These are phyloP conservation scores for Melaleuca alternifolia DNA, from an alignment of 345 rosid genomes.

Conservation along the genomic window DNA sequence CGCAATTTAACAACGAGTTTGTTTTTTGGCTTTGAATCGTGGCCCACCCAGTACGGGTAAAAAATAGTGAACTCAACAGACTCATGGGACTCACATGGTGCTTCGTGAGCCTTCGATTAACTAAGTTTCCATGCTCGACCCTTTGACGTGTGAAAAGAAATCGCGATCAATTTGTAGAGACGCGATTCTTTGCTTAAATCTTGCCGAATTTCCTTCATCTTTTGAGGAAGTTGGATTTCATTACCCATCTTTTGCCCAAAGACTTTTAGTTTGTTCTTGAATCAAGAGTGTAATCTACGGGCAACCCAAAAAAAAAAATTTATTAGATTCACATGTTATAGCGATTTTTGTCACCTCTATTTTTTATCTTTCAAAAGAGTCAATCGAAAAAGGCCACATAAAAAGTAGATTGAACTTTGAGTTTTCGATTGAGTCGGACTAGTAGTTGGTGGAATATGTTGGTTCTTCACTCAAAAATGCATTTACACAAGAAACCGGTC, in stretches of 20 bases:
- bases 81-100: not conserved
- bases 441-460: not conserved
- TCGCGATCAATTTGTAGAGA: not conserved
- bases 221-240: not conserved
- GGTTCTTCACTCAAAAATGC: not conserved
- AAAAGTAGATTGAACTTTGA: not conserved
- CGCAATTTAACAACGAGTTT: not conserved
- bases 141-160: not conserved
- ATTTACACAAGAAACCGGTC: not conserved
- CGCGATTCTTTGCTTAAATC: not conserved
- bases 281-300: not conserved
- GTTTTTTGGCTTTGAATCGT: not conserved
- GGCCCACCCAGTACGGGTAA: accelerated
- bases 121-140: accelerated
- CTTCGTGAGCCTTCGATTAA: not conserved
- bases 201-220: not conserved
- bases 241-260: not conserved
- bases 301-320: not conserved
- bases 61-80: accelerated
- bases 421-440: not conserved
- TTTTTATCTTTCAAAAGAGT: not conserved
- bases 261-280: not conserved
- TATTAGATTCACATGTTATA: not conserved
- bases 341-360: not conserved
- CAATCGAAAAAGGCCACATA: not conserved